These are phyloP conservation scores for Penicillium vulpinum DNA, from an alignment of 2,329 filamentous ascomycete species.

Conservation along the genomic window DNA sequence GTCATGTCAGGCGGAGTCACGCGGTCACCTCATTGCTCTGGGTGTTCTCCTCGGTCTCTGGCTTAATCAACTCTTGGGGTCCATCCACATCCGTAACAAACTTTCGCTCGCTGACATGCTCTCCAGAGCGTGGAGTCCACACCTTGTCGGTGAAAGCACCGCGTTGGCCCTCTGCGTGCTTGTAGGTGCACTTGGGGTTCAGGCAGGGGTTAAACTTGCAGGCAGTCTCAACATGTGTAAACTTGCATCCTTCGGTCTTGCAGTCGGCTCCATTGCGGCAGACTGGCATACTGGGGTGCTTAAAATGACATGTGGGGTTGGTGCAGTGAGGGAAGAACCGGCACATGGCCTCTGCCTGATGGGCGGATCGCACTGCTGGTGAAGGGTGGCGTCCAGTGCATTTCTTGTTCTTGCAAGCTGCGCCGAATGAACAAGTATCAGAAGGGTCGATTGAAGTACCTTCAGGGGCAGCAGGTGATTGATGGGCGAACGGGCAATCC, in stretches of 20 bases:
- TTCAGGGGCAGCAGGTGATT: conserved; percentile 83
- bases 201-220: conserved; percentile 92
- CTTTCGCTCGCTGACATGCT: conserved; percentile 84
- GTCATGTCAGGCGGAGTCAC: conserved; percentile 30
- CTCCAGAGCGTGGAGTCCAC: conserved; percentile 67
- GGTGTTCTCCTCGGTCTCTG: conserved; percentile 45
- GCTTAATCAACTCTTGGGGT: conserved; percentile 71
- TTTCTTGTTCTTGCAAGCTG: conserved; percentile 93
- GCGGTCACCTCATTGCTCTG: conserved; percentile 36
- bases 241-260: conserved; percentile 77
- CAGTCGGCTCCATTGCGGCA: conserved; percentile 93
- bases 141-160: conserved; percentile 85
- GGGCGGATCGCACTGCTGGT: conserved; percentile 74
- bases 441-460: conserved; percentile 74
- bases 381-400: conserved; percentile 91
- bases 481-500: conserved; percentile 90
- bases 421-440: conserved; percentile 80
- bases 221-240: conserved; percentile 78
- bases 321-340: conserved; percentile 90
- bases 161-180: conserved; percentile 87
- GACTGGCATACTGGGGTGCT: conserved; percentile 79
- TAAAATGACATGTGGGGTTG: conserved; percentile 83
- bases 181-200: conserved; percentile 83
- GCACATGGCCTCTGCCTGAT: conserved; percentile 83
- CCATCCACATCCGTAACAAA: conserved; percentile 69